phyloP scores from a whole-genome alignment of 2,329 filamentous ascomycete genomes.

The Moelleriella libera region DNA sequence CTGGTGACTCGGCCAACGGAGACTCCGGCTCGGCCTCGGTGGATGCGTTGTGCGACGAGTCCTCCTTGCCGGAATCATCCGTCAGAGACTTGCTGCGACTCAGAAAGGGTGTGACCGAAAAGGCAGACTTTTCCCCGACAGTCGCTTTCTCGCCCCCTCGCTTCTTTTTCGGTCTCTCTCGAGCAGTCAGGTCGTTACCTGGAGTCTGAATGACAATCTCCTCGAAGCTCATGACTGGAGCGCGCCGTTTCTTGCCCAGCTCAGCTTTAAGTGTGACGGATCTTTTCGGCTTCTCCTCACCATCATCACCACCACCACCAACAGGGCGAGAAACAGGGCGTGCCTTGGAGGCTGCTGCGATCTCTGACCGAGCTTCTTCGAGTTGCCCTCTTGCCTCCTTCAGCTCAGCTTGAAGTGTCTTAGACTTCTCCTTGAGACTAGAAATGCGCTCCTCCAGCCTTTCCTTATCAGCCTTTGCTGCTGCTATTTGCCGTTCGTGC shows the following conservation, averaged over 20 bases:
- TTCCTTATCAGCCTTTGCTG: slow-evolving; percentile 47
- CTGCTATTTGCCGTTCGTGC: slow-evolving; percentile 39
- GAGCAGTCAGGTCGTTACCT: slow-evolving; percentile 24
- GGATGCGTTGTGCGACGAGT: slow-evolving; percentile 8
- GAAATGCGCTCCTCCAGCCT: slow-evolving; percentile 58
- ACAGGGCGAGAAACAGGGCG: slow-evolving; percentile 3
- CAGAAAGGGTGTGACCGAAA: slow-evolving; percentile 89
- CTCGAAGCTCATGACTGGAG: slow-evolving; percentile 27
- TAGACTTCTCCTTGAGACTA: slow-evolving; percentile 55
- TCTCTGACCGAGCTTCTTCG: slow-evolving; percentile 14
- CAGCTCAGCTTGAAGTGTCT: slow-evolving; percentile 55
- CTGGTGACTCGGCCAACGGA: neutral
- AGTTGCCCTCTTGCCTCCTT: slow-evolving; percentile 42
- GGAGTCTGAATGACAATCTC: slow-evolving; percentile 33
- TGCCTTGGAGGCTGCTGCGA: neutral
- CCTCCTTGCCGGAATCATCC: slow-evolving; percentile 19
- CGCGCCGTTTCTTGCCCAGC: slow-evolving; percentile 29
- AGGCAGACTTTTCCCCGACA: slow-evolving; percentile 75
- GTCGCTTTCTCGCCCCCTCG: slow-evolving; percentile 33
- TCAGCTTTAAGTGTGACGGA: slow-evolving; percentile 12
- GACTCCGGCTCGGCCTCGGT: slow-evolving; percentile 18
- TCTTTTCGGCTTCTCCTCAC: slow-evolving; percentile 11
- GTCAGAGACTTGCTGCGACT: slow-evolving; percentile 52
- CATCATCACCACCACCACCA: neutral
- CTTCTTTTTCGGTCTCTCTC: slow-evolving; percentile 37